Evolutionary conservation across 148 eudicot species (phyloP), one percentile per base, ranked within the genome.

Genomic region (Vaccinium macrocarpon): DNA sequence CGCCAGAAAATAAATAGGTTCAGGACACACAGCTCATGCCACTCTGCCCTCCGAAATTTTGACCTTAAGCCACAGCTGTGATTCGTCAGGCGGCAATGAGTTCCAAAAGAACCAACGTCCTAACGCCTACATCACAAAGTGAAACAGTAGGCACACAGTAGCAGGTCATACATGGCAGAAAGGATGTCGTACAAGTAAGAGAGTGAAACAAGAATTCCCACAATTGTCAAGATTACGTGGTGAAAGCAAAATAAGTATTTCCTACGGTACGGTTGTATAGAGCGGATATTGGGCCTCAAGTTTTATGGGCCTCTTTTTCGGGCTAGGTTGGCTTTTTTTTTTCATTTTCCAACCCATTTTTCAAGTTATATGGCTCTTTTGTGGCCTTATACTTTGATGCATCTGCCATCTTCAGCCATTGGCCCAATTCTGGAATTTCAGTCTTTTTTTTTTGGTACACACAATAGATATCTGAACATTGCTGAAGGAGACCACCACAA

Each of bases 1-100:
- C 27, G 53, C 78, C 86, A 84, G 79, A 80, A 71, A 25, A 53
- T 18, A 80, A 64, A 59, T 51, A 46, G 61, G 80, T 49, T 51
- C 16, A 38, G 70, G 57, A 75, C 35, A 27, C 21, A 29, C 8
- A 66, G 29, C 71, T 49, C 81, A 35, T 85, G 61, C 84, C 27
- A 5, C 32, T 61, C 80, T 59, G 81, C 84, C 79, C 25, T 76
- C 50, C 29, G 29, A 81, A 74, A 49, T 55, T 75, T 75, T 23
- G 84, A 74, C 84, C 75, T 57, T 49, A 75, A 21, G 25, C 75
- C 73, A 81, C 68, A 32, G 1, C 35, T 32, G 35, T 32, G 35
- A 32, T 32, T 32, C 1, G 35, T 32, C 35, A 32, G 35, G 35
- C 35, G 35, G 35, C 35, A 32, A 32, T 64, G 32, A 51, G 68